Base-by-base conservation (phyloP, 257 asterid species). In the Solanum tacnaense region DNA sequence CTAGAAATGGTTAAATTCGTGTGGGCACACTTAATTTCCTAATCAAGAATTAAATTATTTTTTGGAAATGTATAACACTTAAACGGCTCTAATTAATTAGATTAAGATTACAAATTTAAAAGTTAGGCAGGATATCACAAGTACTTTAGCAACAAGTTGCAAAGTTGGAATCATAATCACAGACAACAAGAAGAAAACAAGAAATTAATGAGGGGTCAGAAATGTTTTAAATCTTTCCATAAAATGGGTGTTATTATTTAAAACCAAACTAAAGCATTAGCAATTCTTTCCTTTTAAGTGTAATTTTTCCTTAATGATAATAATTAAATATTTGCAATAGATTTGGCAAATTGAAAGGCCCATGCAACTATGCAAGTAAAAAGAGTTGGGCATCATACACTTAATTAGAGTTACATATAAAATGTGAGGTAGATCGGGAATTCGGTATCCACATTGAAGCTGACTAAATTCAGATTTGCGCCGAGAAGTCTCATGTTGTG, bases 401-500 rank as follows among this genome's bases (percentile, higher is more conserved):
- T 20, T 27, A 78, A 41, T 36, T 58, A n/a, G 74, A 78, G 49
- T 72, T 70, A 13, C 16, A 5, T 15, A 13, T 67, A 5, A 67
- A 27, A 15, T 25, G 16, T 65, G 10, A 0, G 13, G 68, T 46
- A 49, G 15, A 35, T 62, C 2, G 1, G 20, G 1, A 0, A 46
- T 46, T 13, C 7, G 20, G 6, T 46, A 46, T 46, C 3, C 7
- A 46, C 7, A 46, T 46, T 46, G 7, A 2, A 13, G 56, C 56
- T 13, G 4, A 52, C 9, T 52, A 52, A 52, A 52, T 52, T 52
- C 0, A 15, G 4, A 52, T 52, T 7, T 15, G 1, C 1, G 23
- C 0, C 4, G 0, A 1, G 2, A 52, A 52, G 10, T 52, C 0
- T 0, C 4, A 18, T 2, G 20, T 16, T 16, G 0, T 52, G 1